phyloP scores from a whole-genome alignment of 1,284 basidiomycete genomes.

The Cutaneotrichosporon sp. region DNA sequence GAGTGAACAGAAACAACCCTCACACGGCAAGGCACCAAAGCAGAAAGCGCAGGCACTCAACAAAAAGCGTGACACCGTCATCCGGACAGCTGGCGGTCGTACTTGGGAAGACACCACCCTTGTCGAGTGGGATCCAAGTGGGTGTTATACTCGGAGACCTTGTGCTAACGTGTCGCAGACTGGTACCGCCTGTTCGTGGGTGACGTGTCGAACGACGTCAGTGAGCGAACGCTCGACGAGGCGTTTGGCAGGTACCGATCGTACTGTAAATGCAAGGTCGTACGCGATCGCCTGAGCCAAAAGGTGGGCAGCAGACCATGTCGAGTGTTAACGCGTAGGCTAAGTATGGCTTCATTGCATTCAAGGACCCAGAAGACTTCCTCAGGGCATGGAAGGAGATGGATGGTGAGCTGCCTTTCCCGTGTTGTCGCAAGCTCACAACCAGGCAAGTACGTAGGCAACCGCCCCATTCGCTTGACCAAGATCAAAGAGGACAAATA shows the following conservation, averaged over 20 bases:
- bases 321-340: slow-evolving; percentile 56
- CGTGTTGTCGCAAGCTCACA: not conserved
- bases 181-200: slow-evolving; percentile 99
- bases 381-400: slow-evolving; percentile 99
- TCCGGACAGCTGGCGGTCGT: slow-evolving; percentile 90
- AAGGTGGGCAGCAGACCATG: slow-evolving; percentile 56
- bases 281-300: slow-evolving; percentile 82
- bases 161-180: slow-evolving; percentile 52
- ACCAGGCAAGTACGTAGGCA: slow-evolving; percentile 94
- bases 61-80: slow-evolving; percentile 64
- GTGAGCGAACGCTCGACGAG: slow-evolving; percentile 84
- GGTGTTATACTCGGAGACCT: slow-evolving; percentile 40
- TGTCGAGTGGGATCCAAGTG: slow-evolving; percentile 95
- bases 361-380: slow-evolving; percentile 98
- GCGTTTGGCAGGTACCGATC: slow-evolving; percentile 90
- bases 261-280: slow-evolving; percentile 90
- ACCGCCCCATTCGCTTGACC: slow-evolving; percentile 81
- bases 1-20: slow-evolving; percentile 11
- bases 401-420: slow-evolving; percentile 65
- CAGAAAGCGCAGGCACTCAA: slow-evolving; percentile 2
- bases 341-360: slow-evolving; percentile 95
- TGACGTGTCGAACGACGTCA: slow-evolving; percentile 96
- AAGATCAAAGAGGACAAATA: slow-evolving; percentile 87
- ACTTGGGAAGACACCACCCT: slow-evolving; percentile 97
- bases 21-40: slow-evolving; percentile 7